phyloP scores from a whole-genome alignment of 2,329 filamentous ascomycete species.

The Fusarium subglutinans region DNA sequence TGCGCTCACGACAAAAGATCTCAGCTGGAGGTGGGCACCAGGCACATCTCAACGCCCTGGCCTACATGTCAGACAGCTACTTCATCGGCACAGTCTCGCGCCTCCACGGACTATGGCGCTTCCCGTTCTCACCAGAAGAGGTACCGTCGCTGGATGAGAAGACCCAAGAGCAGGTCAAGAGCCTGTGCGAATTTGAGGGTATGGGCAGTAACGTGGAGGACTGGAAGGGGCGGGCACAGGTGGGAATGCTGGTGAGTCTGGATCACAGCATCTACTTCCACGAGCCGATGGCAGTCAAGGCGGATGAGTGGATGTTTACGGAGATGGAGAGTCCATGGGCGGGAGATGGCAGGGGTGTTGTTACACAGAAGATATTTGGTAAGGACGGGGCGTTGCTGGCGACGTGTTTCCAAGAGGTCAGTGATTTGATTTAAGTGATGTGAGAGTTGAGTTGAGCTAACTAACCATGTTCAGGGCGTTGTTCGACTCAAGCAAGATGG shows the following conservation, averaged over 20 bases:
- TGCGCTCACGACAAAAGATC: constrained; percentile 78
- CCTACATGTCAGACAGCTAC: constrained; percentile 92
- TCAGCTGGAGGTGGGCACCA: constrained; percentile 76
- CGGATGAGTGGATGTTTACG: constrained; percentile 80
- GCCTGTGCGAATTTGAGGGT: constrained; percentile 55
- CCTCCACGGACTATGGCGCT: constrained; percentile 82
- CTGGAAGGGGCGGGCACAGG: constrained; percentile 61
- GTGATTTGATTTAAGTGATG: constrained; percentile 17
- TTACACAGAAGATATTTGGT: constrained; percentile 78
- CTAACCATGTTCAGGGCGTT: constrained; percentile 55
- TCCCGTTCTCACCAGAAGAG: constrained; percentile 64
- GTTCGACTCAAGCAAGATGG: constrained; percentile 59
- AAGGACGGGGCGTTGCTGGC: constrained; percentile 77
- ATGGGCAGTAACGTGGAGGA: constrained; percentile 54
- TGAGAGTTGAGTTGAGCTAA: constrained; percentile 29
- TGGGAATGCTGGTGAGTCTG: constrained; percentile 87
- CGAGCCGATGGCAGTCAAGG: constrained; percentile 65
- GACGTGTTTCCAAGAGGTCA: constrained; percentile 81
- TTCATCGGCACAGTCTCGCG: constrained; percentile 91
- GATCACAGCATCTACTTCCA: constrained; percentile 80
- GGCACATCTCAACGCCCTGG: constrained; percentile 86
- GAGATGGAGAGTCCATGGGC: constrained; percentile 86
- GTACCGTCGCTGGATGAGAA: constrained; percentile 61
- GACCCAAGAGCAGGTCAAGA: constrained; percentile 49
- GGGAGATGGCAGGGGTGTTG: constrained; percentile 79